phyloP scores from a whole-genome alignment of 225 moss, liverwort and hornwort genomes.

The Asterella californica region DNA sequence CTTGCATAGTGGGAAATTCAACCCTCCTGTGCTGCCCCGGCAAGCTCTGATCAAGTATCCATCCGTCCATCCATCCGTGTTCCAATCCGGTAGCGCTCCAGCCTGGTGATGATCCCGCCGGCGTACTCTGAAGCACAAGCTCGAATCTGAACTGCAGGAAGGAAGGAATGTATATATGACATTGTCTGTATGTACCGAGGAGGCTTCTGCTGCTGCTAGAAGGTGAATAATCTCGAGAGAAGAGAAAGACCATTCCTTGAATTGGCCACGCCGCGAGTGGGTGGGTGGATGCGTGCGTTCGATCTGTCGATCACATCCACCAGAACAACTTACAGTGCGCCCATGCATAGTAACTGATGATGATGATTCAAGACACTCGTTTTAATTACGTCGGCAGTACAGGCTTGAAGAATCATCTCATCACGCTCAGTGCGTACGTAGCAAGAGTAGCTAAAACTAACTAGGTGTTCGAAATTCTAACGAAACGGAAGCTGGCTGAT shows the following conservation, averaged over 20 bases:
- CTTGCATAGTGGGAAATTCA: too few relatives aligned
- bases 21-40: too few relatives aligned
- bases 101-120: neutral
- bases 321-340: neutral
- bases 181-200: too few relatives aligned
- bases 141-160: neutral
- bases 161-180: too few relatives aligned
- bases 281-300: neutral
- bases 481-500: neutral
- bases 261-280: too few relatives aligned
- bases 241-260: neutral
- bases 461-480: neutral
- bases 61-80: neutral
- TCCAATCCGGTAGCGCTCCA: neutral
- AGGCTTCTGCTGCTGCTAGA: too few relatives aligned
- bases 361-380: too few relatives aligned
- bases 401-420: neutral
- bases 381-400: neutral
- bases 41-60: too few relatives aligned
- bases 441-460: neutral
- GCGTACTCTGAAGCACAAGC: neutral
- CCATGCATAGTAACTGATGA: neutral
- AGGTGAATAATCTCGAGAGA: neutral
- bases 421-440: neutral
- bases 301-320: neutral